These are phyloP conservation scores for Phytophthora citricola DNA, from an alignment of 352 stramenopile species.

Conservation along the genomic window DNA sequence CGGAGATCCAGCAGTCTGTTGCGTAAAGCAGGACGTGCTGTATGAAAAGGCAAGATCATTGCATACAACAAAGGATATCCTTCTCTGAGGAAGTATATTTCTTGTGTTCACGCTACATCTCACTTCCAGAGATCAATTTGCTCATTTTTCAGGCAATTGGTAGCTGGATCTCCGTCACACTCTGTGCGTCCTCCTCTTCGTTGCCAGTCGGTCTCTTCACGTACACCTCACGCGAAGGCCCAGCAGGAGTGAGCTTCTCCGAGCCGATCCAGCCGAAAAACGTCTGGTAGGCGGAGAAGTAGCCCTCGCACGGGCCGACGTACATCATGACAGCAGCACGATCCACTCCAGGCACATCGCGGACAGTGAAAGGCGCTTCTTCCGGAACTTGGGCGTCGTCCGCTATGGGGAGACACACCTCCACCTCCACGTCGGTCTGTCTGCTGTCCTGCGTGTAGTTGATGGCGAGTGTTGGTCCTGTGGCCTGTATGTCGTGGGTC, in stretches of 20 bases:
- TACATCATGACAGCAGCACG: slow-evolving; percentile 47
- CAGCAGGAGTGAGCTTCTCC: slow-evolving; percentile 37
- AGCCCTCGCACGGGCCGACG: slow-evolving; percentile 35
- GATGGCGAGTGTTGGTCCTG: slow-evolving; percentile 45
- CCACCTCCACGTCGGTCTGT: slow-evolving; percentile 54
- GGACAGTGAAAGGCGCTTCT: slow-evolving; percentile 31
- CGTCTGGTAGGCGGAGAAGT: slow-evolving; percentile 36
- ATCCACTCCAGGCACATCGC: slow-evolving; percentile 22
- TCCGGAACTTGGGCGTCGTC: slow-evolving; percentile 22
- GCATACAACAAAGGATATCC: neutral
- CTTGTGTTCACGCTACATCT: neutral
- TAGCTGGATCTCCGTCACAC: slow-evolving; percentile 45
- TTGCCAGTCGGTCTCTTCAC: slow-evolving; percentile 39
- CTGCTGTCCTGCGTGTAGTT: slow-evolving; percentile 49
- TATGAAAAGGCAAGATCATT: no score
- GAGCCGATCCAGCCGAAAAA: slow-evolving; percentile 48
- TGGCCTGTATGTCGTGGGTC: slow-evolving; percentile 24
- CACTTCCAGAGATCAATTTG: neutral
- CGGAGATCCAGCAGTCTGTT: slow-evolving; percentile 39
- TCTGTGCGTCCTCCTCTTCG: slow-evolving; percentile 19
- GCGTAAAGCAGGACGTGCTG: neutral
- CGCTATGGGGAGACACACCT: slow-evolving; percentile 56
- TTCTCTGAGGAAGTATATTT: neutral
- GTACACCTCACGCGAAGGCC: slow-evolving; percentile 51
- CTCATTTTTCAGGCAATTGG: slow-evolving; percentile 27